Base-by-base conservation (phyloP, 352 stramenopile genomes). In the Globisporangium abappressorium region DNA sequence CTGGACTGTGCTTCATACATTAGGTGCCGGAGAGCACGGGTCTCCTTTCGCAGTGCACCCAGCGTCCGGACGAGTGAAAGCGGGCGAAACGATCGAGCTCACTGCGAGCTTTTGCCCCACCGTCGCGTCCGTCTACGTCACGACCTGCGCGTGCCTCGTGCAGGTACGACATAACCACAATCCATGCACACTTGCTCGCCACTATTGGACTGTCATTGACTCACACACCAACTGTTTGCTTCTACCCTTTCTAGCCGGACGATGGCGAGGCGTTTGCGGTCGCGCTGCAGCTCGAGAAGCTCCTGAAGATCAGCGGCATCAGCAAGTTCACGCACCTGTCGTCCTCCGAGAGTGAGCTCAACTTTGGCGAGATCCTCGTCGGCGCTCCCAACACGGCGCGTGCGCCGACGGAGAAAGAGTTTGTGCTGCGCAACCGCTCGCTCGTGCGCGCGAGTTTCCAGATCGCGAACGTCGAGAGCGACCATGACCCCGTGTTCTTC, bases 251-350 rank as follows among this genome's bases (percentile, higher is more conserved):
- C 9, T 65, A 87, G 80, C 60, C 80, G 14, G 70, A 80, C 54
- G 62, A 57, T 1, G 59, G 41, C 1, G 69, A 79, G 11, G 64
- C 70, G 1, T 74, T 78, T 26, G 66, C 61, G 20, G 28, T 65
- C 12, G 60, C 68, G 1, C 62, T 76, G 14, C 57, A 75, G 38
- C 58, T 70, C 8, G 75, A 87, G 18, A 71, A 84, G 55, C 79
- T 64, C 18, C 93, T 97, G 80, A 97, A 97, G 70, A 78, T 97
- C 57, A 94, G 82, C 65, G 82, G 80, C 24, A 93, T 97, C 38
- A 91, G 87, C 64, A 98, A 98, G 69, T 98, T 94, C 72, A 87
- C 90, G 54, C 82, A 97, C 74, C 78, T 98, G 34, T 82, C 84
- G 11, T 76, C 82, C 18, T 97, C 88, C 0, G 89, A 97, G 61